These are phyloP conservation scores for Suhomyces terraborum DNA, from an alignment of 1,139 yeast species.

Conservation along the genomic window DNA sequence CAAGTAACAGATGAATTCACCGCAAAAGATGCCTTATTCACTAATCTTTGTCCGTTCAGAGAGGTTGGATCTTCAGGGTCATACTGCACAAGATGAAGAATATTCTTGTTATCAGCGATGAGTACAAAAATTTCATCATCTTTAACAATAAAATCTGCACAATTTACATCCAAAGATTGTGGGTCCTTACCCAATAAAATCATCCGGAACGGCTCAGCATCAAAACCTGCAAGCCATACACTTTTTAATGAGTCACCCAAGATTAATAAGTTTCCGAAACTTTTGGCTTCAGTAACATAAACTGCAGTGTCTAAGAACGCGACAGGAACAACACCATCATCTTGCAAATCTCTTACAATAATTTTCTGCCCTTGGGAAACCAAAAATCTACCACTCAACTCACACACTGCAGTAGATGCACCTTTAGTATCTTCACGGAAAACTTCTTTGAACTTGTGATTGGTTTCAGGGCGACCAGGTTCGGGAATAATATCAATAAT, in stretches of 20 bases:
- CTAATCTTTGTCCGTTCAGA: constrained; percentile 72
- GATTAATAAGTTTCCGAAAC: constrained; percentile 75
- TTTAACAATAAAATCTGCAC: constrained; percentile 72
- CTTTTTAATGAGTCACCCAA: constrained; percentile 84
- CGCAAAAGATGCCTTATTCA: constrained; percentile 72
- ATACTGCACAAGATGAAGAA: constrained; percentile 77
- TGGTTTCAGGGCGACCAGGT: constrained; percentile 83
- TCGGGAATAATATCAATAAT: constrained; percentile 87
- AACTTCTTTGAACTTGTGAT: constrained; percentile 74
- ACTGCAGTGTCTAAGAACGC: constrained; percentile 88
- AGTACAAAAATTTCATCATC: constrained; percentile 69
- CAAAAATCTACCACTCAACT: constrained; percentile 80
- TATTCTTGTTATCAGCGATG: constrained; percentile 69
- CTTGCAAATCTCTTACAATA: constrained; percentile 78
- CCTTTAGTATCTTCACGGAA: constrained; percentile 80
- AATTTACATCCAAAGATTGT: constrained; percentile 58
- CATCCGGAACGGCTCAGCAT: constrained; percentile 93
- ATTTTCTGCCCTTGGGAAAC: constrained; percentile 89
- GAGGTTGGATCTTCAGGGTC: constrained; percentile 92
- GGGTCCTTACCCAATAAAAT: constrained; percentile 76
- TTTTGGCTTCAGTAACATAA: constrained; percentile 76
- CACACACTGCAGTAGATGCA: constrained; percentile 78
- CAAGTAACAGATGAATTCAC: constrained; percentile 63
- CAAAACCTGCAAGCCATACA: constrained; percentile 84
- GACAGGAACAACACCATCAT: constrained; percentile 85